Evolutionary conservation across 164 flowering plant genomes (phyloP).

Genomic region (Aristolochia contorta): DNA sequence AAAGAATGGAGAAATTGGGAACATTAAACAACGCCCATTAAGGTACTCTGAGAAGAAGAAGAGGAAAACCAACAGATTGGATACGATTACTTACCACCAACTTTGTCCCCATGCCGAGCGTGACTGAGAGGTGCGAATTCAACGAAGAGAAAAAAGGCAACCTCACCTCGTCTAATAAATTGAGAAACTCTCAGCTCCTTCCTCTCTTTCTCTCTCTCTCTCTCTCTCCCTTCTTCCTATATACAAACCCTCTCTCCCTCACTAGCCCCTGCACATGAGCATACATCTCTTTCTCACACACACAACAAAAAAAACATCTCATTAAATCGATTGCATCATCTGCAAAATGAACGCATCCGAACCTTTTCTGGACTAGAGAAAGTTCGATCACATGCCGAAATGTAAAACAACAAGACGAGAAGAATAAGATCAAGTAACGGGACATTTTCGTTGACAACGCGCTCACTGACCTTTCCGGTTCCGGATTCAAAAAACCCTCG

Average conservation of each 20-base stretch:
- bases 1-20: background rate
- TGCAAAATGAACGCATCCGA: background rate
- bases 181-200: constrained; percentile 6
- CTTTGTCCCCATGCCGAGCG: constrained; percentile 47
- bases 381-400: constrained; percentile 1
- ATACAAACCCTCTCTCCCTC: background rate
- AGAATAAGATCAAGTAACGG: background rate
- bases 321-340: background rate
- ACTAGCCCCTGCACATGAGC: constrained; percentile 13
- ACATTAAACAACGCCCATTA: background rate
- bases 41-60: background rate
- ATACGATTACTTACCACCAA: constrained; percentile 50
- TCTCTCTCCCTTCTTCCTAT: constrained; percentile 7
- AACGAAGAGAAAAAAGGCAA: constrained; percentile 1
- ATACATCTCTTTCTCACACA: constrained; percentile 15
- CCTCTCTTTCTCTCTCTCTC: background rate
- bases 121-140: background rate
- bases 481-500: constrained; percentile 5
- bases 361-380: background rate
- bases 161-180: constrained; percentile 1
- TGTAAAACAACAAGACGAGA: constrained; percentile 2
- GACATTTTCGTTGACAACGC: constrained; percentile 2
- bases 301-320: constrained; percentile 5
- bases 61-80: background rate
- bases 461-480: constrained; percentile 11